A percentile compares a stretch with the other conserved stretches of the same genome.
Conservation (phyloP, 2,329 filamentous ascomycete genomes). For the Aspergillus nomiae region DNA sequence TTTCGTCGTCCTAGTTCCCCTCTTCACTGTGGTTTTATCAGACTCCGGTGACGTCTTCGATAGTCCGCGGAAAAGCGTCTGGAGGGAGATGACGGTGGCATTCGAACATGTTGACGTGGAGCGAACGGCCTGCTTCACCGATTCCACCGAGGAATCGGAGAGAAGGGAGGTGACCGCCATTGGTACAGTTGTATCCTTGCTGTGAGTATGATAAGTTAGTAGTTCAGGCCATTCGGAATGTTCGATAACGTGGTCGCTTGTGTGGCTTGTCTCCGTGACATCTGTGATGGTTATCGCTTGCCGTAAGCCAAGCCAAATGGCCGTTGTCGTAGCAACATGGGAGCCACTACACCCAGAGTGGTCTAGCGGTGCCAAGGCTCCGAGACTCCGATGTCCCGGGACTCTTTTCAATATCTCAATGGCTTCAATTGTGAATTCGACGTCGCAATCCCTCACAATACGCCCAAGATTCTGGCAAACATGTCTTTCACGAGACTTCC, state of each 20-base stretch:
- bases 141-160: conserved; percentile 36
- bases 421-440: neutral
- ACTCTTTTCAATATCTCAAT: conserved; percentile 1
- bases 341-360: conserved; percentile 17
- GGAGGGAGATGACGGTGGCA: conserved; percentile 42
- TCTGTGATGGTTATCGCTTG: conserved; percentile 12
- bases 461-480: neutral
- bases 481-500: conserved; percentile 2
- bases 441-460: neutral
- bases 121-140: conserved; percentile 58
- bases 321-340: conserved; percentile 36
- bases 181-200: conserved; percentile 5
- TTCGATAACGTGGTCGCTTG: neutral
- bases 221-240: conserved; percentile 12
- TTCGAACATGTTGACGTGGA: conserved; percentile 57
- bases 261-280: conserved; percentile 5
- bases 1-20: conserved; percentile 28
- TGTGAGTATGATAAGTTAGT: conserved; percentile 10
- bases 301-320: conserved; percentile 13
- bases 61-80: conserved; percentile 39
- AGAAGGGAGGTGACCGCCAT: conserved; percentile 39
- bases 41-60: conserved; percentile 24
- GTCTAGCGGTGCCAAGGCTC: conserved; percentile 14
- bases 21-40: conserved; percentile 23
- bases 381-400: conserved; percentile 8